Conservation (phyloP, 768 basidiomycete species). For the Nidularia pulvinata region DNA sequence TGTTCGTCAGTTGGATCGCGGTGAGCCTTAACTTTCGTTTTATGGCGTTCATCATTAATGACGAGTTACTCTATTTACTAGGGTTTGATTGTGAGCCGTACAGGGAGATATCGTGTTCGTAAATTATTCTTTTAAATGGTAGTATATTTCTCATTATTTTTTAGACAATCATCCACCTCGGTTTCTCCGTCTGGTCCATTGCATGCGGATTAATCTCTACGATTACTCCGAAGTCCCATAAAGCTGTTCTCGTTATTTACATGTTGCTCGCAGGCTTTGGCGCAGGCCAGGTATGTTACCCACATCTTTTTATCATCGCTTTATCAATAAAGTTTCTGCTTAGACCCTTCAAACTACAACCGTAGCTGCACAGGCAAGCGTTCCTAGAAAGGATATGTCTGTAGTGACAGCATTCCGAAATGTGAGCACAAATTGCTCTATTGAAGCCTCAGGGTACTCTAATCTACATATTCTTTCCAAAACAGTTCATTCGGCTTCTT, state of each 20-base stretch:
- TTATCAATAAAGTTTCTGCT: no score
- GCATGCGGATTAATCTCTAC: slow-evolving; percentile 44
- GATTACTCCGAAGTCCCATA: slow-evolving; percentile 41
- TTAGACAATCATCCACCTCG: slow-evolving; percentile 57
- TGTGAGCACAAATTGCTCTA: no score
- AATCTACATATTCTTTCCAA: slow-evolving; percentile 2
- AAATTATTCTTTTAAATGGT: neutral
- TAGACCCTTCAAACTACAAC: slow-evolving; percentile 68
- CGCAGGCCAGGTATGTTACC: slow-evolving; percentile 48
- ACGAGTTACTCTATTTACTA: slow-evolving; percentile 14
- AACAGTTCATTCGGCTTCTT: slow-evolving; percentile 68
- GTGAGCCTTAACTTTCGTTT: slow-evolving; percentile 32
- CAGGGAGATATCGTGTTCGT: slow-evolving; percentile 58
- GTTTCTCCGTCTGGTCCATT: slow-evolving; percentile 70
- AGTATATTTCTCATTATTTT: neutral
- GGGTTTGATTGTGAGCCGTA: slow-evolving; percentile 63
- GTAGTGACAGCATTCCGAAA: slow-evolving; percentile 72
- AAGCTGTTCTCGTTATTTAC: slow-evolving; percentile 53
- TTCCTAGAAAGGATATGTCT: slow-evolving; percentile 71
- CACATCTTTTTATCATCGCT: neutral
- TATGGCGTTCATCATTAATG: no score
- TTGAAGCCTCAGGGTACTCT: no score
- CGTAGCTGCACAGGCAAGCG: slow-evolving; percentile 73
- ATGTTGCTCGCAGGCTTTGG: slow-evolving; percentile 63
- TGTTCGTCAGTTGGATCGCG: slow-evolving; percentile 51